Evolutionary conservation across 2,329 filamentous ascomycete genomes (phyloP), one percentile per base, ranked within the genome.

Genomic region (Penicillium psychrosexuale): DNA sequence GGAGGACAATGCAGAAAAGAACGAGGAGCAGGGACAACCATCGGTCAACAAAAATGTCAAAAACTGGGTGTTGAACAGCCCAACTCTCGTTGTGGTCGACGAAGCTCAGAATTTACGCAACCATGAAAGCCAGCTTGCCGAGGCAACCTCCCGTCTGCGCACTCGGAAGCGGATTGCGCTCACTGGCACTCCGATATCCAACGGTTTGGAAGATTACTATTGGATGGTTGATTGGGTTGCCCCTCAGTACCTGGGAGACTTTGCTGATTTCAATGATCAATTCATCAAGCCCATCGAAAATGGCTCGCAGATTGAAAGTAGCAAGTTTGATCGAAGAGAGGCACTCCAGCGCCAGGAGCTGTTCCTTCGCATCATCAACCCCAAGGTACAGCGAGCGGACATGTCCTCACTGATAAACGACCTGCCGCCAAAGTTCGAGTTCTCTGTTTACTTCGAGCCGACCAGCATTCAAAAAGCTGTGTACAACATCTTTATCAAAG

Each of bases 171-270:
- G 91, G 11, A 89, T 97, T 60, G 92, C 91, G 6, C 78, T 97
- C 58, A 96, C 91, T 0, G 92, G 91, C 0, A 93, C 91, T 0
- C 92, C 92, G 0, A 77, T 97, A 48, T 86, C 89, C 5, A 97
- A 96, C 67, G 89, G 90, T 48, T 84, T 96, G 0, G 77, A 82
- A 28, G 92, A 97, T 64, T 96, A 96, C 66, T 91, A 87, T 66
- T 77, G 85, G n/a, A 90, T 96, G 84, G 87, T 96, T 55, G 83
- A 92, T 59, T 96, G 91, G 90, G 85, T 94, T 47, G 86, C 90
- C 1, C 89, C 89, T 0, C 84, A 84, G 24, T 96, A 90, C 68
- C 78, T 96, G 3, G 91, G 90, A 0, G 79, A 82, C 3, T 72
- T 80, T 9, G 65, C 72, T 0, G 87, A 92, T 65, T 97, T 97